Base-by-base conservation (phyloP, 805 yeast species). In the Barnettozyma salicaria region DNA sequence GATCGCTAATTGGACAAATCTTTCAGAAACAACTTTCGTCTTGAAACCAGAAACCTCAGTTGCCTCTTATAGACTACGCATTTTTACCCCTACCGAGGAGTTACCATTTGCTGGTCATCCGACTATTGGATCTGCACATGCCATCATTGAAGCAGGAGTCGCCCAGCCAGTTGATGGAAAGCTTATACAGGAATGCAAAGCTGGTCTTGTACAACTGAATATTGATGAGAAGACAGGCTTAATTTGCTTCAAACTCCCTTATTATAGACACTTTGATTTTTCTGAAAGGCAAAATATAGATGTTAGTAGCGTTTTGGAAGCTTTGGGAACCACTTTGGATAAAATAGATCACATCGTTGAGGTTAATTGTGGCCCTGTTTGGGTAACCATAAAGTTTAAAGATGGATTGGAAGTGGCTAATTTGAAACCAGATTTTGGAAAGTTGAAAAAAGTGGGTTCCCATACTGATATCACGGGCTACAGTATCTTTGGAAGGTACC, bases 31-130 rank as follows among this genome's bases (percentile, higher is more conserved):
- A 1, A 69, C 78, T 0, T 76, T 76, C 45, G 57, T 76, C 7
- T 51, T 61, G 30, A 64, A 63, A 19, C 66, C 76, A 6, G 28
- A 31, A 14, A 43, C 42, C 8, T 37, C 50, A 1, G 47, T 49
- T 6, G 73, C 72, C 5, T 72, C 70, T 49, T 76, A 75, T 52
- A 59, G 52, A 37, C 55, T 74, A 6, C 57, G 78, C 22, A 76
- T 76, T 4, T 76, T 74, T 49, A 60, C 71, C 0, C 71, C 76
- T 2, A 43, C 27, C 3, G 27, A 30, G 3, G 81, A 76, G 45
- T 49, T 76, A 18, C 78, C 78, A 7, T 76, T 76, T 59, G 81
- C 83, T 2, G 82, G 83, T 6, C 82, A 76, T 45, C 83, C 82
- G 4, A 76, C 79, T 0, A 45, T 76, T 22, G 82, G 81, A 4